A percentile compares a stretch with the other conserved stretches of the same genome.
phyloP scores from a whole-genome alignment of 352 stramenopile genomes.

The Phytophthora europaea region DNA sequence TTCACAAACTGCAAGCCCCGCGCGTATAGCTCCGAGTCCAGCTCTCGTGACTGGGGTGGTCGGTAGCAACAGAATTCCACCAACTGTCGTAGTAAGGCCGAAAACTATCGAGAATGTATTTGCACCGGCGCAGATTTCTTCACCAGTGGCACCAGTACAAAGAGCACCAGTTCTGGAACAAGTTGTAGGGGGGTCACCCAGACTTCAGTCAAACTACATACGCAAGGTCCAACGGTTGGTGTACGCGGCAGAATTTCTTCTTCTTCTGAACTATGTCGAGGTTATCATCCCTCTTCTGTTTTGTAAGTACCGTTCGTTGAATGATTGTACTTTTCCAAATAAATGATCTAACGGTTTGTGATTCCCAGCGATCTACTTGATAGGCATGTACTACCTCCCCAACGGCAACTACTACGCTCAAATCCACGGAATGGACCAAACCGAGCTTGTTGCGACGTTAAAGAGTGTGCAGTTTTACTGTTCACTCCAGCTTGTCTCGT shows the following conservation, averaged over 20 bases:
- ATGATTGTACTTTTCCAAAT: background rate
- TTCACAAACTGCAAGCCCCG: background rate
- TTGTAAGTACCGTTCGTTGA: conserved; percentile 11
- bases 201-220: background rate
- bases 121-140: background rate
- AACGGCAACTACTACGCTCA: conserved; percentile 21
- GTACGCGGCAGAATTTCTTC: conserved; percentile 27
- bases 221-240: conserved; percentile 13
- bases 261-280: conserved; percentile 34
- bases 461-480: conserved; percentile 19
- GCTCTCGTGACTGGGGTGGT: background rate
- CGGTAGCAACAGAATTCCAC: background rate
- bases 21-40: background rate
- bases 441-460: conserved; percentile 1
- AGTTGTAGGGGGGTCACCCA: background rate
- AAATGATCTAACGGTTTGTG: background rate
- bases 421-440: conserved; percentile 1
- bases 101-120: background rate
- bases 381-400: conserved; percentile 12
- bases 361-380: conserved; percentile 14
- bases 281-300: conserved; percentile 30
- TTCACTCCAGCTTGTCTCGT: conserved; percentile 7
- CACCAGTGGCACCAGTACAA: background rate
- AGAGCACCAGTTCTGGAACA: background rate
- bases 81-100: background rate